Conservation (phyloP, 2,329 filamentous ascomycete species). For the Ophiostoma ulmi region DNA sequence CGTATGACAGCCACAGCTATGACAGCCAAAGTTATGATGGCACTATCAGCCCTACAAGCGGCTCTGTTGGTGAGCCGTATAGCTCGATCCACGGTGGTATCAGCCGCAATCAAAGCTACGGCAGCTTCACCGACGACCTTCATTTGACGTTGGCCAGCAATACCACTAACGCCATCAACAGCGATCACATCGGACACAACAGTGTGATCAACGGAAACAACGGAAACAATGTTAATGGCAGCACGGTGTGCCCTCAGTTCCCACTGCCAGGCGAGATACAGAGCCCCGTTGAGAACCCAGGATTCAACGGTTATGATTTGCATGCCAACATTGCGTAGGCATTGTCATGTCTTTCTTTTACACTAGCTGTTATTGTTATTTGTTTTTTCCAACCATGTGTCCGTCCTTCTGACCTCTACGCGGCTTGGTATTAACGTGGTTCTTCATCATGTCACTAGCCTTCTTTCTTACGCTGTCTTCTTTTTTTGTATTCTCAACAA, state of each 20-base stretch:
- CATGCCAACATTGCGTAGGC: neutral
- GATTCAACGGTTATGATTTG: slow-evolving; percentile 12
- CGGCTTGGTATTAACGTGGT: neutral
- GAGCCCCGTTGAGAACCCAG: slow-evolving; percentile 14
- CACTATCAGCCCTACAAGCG: slow-evolving; percentile 17
- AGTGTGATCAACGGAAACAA: too few species aligned
- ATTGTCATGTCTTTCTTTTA: neutral
- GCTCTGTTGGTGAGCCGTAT: slow-evolving; percentile 16
- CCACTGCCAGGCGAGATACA: slow-evolving; percentile 10
- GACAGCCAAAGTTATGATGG: slow-evolving; percentile 17
- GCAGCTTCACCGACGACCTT: slow-evolving; percentile 22
- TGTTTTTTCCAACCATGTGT: neutral
- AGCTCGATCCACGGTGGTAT: slow-evolving; percentile 18
- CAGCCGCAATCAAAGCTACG: slow-evolving; percentile 23
- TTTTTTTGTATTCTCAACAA: neutral
- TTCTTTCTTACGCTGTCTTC: neutral
- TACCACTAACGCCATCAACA: too few species aligned
- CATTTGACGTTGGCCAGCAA: neutral
- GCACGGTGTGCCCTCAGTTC: neutral
- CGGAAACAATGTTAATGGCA: too few species aligned
- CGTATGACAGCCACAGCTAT: slow-evolving; percentile 14
- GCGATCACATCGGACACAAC: too few species aligned
- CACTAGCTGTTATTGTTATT: neutral
- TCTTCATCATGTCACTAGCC: neutral
- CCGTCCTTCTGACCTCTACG: neutral